Evolutionary conservation across 345 rosid genomes (phyloP).

Genomic region (Rhizophora mangle): DNA sequence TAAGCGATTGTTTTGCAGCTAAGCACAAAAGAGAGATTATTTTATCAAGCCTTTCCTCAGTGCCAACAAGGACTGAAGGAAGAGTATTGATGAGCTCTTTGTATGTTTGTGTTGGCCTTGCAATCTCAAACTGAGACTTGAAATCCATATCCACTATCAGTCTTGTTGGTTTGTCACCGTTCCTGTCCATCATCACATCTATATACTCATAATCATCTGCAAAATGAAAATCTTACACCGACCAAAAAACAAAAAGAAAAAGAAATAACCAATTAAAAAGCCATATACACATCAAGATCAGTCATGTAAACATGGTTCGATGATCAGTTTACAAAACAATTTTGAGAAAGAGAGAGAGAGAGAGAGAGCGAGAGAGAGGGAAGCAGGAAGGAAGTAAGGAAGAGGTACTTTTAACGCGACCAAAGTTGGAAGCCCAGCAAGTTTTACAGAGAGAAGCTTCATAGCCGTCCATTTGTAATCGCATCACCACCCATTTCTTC

Average conservation of each 20-base stretch:
- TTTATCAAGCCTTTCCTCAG: conserved; percentile 40
- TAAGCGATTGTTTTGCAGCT: conserved; percentile 42
- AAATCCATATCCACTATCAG: conserved; percentile 53
- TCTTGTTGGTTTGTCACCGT: conserved; percentile 21
- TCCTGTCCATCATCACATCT: conserved; percentile 28
- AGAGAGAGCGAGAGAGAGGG: not conserved
- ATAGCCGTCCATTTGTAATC: conserved; percentile 28
- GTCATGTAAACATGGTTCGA: too few species aligned
- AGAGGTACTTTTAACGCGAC: conserved; percentile 11
- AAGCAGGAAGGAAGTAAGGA: too few species aligned
- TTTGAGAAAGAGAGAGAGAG: not conserved
- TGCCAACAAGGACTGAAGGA: conserved; percentile 39
- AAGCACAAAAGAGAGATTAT: conserved; percentile 39
- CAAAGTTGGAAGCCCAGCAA: conserved; percentile 24
- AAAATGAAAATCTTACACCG: conserved; percentile 26
- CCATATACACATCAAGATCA: too few species aligned
- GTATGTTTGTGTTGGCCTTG: conserved; percentile 38
- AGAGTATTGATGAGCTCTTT: conserved; percentile 32
- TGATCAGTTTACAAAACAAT: too few species aligned
- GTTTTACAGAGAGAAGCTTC: conserved; percentile 35
- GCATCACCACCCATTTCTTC: conserved; percentile 32
- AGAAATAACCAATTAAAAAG: not conserved
- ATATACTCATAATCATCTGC: conserved; percentile 41
- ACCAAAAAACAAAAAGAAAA: not conserved
- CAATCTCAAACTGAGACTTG: conserved; percentile 53